Base-by-base conservation (phyloP, 1,139 yeast genomes). In the Wickerhamomyces sp. region DNA sequence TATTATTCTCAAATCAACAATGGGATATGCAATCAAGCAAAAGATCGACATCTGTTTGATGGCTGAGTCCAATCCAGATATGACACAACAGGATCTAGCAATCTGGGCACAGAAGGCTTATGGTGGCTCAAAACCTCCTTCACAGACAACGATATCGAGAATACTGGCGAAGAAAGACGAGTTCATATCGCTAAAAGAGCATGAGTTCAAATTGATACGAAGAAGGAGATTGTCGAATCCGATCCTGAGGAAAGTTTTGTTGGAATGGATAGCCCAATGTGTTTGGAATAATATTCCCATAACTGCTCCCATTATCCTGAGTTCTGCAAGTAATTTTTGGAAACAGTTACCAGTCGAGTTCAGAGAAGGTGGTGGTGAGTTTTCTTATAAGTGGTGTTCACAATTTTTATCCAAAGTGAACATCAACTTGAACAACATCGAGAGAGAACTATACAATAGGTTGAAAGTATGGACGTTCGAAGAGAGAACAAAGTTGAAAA, bases 41-140 rank as follows among this genome's bases (percentile, higher is more conserved):
- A 75, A 78, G 56, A 77, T 77, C 27, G 83, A 76, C 46, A 76
- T 78, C 36, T 78, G 84, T 49, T 68, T 78, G 33, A 75, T 77
- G 66, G 75, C 83, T 15, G 84, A 78, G 52, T 63, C 79, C 15
- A 72, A 75, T 44, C 84, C 84, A 1, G 68, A 69, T 23, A 75
- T 79, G 83, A 78, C 84, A 2, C 86, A 78, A 52, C 65, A 69
- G n/a, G 83, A 78, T 44, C 54, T 78, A 33, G 86, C 85, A 1
- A 52, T 58, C 25, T 78, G 86, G 86, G 84, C 84, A 1, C 70
- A 72, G 54, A 59, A 61, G 22, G 64, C 73, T 24, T 75, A 75
- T 50, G 72, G 72, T 28, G 58, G 75, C 4, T 54, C 60, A 2
- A 72, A 63, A 43, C 70, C 78, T 3, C 84, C 85, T 0, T 74